Base-by-base conservation (phyloP, 2,329 filamentous ascomycete genomes). In the Drechslera avenae region DNA sequence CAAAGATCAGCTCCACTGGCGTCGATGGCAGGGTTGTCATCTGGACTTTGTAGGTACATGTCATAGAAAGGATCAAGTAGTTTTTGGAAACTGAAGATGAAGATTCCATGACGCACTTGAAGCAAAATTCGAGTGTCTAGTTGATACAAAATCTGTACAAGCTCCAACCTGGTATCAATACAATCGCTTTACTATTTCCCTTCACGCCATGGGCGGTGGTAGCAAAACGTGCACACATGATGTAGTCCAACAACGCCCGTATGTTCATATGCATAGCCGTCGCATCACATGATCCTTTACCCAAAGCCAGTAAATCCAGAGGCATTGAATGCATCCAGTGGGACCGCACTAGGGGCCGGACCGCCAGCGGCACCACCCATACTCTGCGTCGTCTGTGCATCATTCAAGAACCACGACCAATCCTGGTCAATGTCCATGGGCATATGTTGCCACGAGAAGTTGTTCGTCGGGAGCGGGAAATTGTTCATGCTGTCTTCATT, bases 1-100 rank as follows among this genome's bases (percentile, higher is more conserved):
- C 77, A 53, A 91, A 92, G 76, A 93, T 97, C 65, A 96, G 88
- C 77, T 94, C 77, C 3, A 76, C 72, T 39, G 78, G 77, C 43
- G 77, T 79, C 13, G 78, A 80, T 54, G 78, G 78, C 13, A 64
- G 77, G 32, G 73, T 79, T 4, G 77, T 79, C 16, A 73, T 80
- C 7, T 80, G 78, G 78, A 70, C 68, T 23, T 55, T 79, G 62
- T 80, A 74, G 52, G 39, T 23, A 32, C 32, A 30, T 17, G 13
- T 16, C 16, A 5, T 4, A 32, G 26, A 19, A 19, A 14, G 26
- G 14, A 36, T 39, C 6, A 19, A 28, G 26, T 32, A 28, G 16
- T 23, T 14, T 32, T 13, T n/a, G n/a, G 35, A 32, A 43, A 42
- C 17, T 31, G n/a, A 32, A 21, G 34, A 34, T 14, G 39, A 23